These are phyloP conservation scores for Thraustochytrium sp. DNA, from an alignment of 352 stramenopile species.

Conservation along the genomic window DNA sequence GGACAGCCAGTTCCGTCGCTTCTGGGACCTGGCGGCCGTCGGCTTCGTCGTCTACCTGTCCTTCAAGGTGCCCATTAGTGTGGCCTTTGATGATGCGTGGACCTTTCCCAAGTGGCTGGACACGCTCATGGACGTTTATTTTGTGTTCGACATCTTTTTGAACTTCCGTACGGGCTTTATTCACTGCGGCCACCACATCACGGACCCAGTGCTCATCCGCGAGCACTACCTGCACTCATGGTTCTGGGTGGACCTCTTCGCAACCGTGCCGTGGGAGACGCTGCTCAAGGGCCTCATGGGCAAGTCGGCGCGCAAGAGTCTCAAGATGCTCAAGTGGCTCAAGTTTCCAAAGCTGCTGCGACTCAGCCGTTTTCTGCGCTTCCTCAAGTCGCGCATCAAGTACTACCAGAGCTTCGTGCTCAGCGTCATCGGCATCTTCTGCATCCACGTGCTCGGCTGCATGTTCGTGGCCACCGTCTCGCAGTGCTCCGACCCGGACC, in stretches of 20 bases:
- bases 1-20: constrained; percentile 24
- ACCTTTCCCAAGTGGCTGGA: constrained; percentile 23
- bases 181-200: constrained; percentile 39
- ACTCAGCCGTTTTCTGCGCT: constrained; percentile 6
- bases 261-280: constrained; percentile 25
- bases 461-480: background rate
- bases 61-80: constrained; percentile 41
- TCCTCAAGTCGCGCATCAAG: constrained; percentile 20
- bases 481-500: constrained; percentile 12
- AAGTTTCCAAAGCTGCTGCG: constrained; percentile 40
- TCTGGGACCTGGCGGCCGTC: constrained; percentile 43
- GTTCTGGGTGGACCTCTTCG: constrained; percentile 46
- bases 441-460: constrained; percentile 27
- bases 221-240: constrained; percentile 43
- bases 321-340: constrained; percentile 44
- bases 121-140: constrained; percentile 42
- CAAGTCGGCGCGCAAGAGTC: constrained; percentile 10
- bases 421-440: background rate
- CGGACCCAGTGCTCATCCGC: constrained; percentile 21
- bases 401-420: constrained; percentile 27
- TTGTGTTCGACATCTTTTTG: constrained; percentile 42
- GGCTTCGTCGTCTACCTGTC: constrained; percentile 45
- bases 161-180: constrained; percentile 46
- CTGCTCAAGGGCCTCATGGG: background rate
- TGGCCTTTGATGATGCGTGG: constrained; percentile 44